These are phyloP conservation scores for Vigna radiata DNA, from an alignment of 306 rosid species.

Conservation along the genomic window DNA sequence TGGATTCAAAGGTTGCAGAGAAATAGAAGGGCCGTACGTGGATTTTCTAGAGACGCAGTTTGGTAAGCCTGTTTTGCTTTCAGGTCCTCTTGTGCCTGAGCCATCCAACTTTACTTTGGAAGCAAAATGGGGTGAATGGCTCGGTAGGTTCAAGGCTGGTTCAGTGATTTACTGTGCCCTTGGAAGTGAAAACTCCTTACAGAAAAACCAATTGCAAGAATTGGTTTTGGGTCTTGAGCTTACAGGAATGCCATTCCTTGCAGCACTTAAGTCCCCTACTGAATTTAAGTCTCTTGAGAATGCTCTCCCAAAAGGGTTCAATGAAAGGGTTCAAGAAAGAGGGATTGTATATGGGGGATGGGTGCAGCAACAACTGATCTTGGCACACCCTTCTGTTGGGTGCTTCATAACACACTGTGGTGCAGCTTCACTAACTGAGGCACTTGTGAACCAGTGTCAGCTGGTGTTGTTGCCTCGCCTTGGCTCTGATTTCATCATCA, in stretches of 20 bases:
- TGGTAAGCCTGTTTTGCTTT: constrained; percentile 23
- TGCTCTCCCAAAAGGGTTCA: constrained; percentile 11
- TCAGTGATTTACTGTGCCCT: constrained; percentile 6
- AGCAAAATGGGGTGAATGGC: constrained; percentile 22
- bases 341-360: constrained; percentile 52
- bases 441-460: too few relatives aligned
- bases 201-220: not conserved
- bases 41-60: not conserved
- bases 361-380: constrained; percentile 64
- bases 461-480: too few relatives aligned
- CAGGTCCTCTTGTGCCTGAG: not conserved
- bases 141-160: not conserved
- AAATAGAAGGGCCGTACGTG: not conserved
- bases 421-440: too few relatives aligned
- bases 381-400: constrained; percentile 65
- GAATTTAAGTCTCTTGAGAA: constrained; percentile 37
- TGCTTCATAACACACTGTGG: constrained; percentile 74
- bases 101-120: constrained; percentile 23
- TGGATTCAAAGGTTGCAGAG: constrained; percentile 23
- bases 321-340: constrained; percentile 40
- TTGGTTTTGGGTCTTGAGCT: not conserved
- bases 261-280: not conserved
- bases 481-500: too few relatives aligned
- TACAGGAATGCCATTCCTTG: not conserved
- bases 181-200: not conserved